Evolutionary conservation across 176 grass and related monocot genomes (phyloP).

Genomic region (Bromus sterilis): DNA sequence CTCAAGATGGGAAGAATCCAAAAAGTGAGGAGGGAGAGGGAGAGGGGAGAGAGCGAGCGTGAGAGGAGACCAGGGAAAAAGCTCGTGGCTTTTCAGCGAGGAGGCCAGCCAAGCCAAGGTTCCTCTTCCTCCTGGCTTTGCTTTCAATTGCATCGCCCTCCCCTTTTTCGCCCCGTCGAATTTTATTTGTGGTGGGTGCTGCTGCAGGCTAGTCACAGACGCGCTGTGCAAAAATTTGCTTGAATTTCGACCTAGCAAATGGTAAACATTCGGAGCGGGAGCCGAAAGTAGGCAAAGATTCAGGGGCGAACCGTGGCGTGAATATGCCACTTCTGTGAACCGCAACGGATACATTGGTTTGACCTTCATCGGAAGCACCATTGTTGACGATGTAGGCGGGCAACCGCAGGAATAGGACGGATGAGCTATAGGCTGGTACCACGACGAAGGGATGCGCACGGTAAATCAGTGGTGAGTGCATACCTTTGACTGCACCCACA

Average conservation of each 20-base stretch:
- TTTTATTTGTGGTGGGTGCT: not conserved
- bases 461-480: too few relatives aligned
- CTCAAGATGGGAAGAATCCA: constrained; percentile 23
- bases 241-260: not conserved
- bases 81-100: constrained; percentile 1
- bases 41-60: not conserved
- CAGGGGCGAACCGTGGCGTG: not conserved
- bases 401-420: not conserved
- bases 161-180: constrained; percentile 9
- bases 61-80: not conserved
- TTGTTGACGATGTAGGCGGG: not conserved
- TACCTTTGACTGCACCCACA: too few relatives aligned
- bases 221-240: not conserved
- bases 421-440: too few relatives aligned
- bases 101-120: constrained; percentile 20
- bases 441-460: too few relatives aligned
- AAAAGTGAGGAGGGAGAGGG: constrained; percentile 1
- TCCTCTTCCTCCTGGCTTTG: constrained; percentile 24
- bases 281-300: not conserved
- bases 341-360: not conserved
- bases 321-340: not conserved
- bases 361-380: not conserved
- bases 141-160: not conserved
- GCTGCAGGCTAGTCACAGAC: not conserved
- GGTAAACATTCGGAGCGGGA: not conserved